Base-by-base conservation (phyloP, 805 yeast species). In the Wickerhamiella spandovensis region DNA sequence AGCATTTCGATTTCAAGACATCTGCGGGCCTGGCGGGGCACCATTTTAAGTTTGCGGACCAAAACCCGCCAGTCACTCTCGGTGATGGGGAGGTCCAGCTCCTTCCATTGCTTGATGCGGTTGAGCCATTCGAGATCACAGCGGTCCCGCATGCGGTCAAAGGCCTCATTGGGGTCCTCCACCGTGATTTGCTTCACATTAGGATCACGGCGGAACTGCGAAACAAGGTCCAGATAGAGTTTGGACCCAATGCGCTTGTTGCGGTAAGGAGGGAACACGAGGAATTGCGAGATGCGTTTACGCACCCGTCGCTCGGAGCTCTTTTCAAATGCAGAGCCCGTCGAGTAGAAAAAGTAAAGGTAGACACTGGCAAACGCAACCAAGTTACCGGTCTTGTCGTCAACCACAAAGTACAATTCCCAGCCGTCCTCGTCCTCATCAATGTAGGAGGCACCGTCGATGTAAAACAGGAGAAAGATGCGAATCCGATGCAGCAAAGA, bases 401-500 rank as follows among this genome's bases (percentile, higher is more conserved):
- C 64, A 58, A 68, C 73, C 6, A 83, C 55, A 37, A 82, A 69
- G 61, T 77, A 89, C 2, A 88, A 62, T 46, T 84, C 87, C 98
- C 98, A 92, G 17, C 75, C 71, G 8, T 74, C 72, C 64, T 92
- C 98, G 0, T 64, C 64, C 39, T 74, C 72, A 61, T 89, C 96
- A 50, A 92, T 87, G 59, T 78, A 85, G 1, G 94, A 79, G 1
- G 96, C 97, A 0, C 95, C 97, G 63, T 92, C 98, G 57, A 92
- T 90, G 67, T 82, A 88, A 10, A 92, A 70, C 24, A 90, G 68
- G 15, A 85, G 84, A 57, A 92, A 77, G 1, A 89, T 78, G 57
- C 87, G 95, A 56, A 88, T 71, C 15, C 56, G 49, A 41, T 42
- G 51, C 32, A 51, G 39, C 8, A 48, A 6, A 20, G 43, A 30